Evolutionary conservation across 2,329 filamentous ascomycete species (phyloP).

Genomic region (Microascus cirrosus): DNA sequence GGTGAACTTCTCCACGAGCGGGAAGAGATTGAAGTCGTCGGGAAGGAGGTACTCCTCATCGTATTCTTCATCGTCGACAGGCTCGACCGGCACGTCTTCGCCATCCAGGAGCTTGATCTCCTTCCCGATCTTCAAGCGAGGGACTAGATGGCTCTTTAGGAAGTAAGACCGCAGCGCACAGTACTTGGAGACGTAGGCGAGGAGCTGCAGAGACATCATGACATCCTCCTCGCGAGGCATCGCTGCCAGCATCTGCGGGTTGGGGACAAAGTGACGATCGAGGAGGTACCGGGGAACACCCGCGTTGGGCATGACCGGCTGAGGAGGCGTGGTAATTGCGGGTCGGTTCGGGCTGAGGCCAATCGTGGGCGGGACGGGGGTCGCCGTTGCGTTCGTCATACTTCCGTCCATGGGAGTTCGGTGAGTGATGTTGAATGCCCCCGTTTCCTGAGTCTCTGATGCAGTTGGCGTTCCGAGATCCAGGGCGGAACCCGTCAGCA

Average conservation of each 20-base stretch:
- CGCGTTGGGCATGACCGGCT: constrained; percentile 59
- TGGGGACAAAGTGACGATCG: constrained; percentile 59
- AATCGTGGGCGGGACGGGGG: constrained; percentile 50
- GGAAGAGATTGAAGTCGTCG: constrained; percentile 97
- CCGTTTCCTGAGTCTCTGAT: constrained; percentile 75
- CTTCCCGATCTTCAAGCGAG: constrained; percentile 77
- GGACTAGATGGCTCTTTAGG: constrained; percentile 87
- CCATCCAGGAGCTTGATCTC: constrained; percentile 74
- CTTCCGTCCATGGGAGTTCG: constrained; percentile 75
- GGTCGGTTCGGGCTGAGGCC: constrained; percentile 66
- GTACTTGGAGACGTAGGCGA: constrained; percentile 98
- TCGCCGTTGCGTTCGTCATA: constrained; percentile 58
- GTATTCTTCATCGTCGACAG: constrained; percentile 45
- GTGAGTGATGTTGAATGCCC: constrained; percentile 91
- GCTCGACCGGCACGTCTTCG: constrained; percentile 26
- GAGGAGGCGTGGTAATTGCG: constrained; percentile 57
- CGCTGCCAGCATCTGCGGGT: constrained; percentile 67
- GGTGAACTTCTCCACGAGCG: constrained; percentile 95
- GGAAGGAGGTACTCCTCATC: constrained; percentile 83
- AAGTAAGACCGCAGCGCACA: constrained; percentile 94
- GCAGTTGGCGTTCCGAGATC: constrained; percentile 67
- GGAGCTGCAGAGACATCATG: constrained; percentile 89
- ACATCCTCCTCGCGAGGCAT: constrained; percentile 98
- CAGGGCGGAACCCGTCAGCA: constrained; percentile 65
- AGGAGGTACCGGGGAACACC: constrained; percentile 71